These are phyloP conservation scores for Ilyonectria sp. DNA, from an alignment of 2,329 filamentous ascomycete genomes.

Conservation along the genomic window DNA sequence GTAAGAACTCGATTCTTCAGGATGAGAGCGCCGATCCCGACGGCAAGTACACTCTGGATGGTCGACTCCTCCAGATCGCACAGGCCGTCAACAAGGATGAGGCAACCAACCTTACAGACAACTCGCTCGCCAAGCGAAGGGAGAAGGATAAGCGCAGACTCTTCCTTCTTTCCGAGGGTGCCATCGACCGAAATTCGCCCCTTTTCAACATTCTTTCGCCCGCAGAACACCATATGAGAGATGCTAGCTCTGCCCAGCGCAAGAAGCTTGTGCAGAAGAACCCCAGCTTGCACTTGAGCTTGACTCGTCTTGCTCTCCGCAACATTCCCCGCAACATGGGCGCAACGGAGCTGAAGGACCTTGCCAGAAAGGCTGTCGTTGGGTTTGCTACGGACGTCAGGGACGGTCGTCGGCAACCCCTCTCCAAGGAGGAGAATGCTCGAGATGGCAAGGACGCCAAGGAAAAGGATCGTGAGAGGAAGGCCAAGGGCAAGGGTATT, in stretches of 20 bases:
- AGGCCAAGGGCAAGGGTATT: constrained; percentile 85
- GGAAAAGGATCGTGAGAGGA: constrained; percentile 84
- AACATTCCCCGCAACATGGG: constrained; percentile 89
- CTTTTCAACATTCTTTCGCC: constrained; percentile 83
- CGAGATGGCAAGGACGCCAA: constrained; percentile 86
- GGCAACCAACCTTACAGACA: constrained; percentile 81
- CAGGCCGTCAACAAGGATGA: constrained; percentile 89
- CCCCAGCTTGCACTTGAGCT: constrained; percentile 87
- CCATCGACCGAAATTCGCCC: constrained; percentile 82
- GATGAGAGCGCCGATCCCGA: constrained; percentile 86
- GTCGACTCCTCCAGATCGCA: constrained; percentile 87
- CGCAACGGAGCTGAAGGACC: constrained; percentile 90
- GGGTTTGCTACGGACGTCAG: constrained; percentile 95
- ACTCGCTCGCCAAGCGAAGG: constrained; percentile 72
- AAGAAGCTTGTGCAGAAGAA: constrained; percentile 93
- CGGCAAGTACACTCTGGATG: constrained; percentile 91
- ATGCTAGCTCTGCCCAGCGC: constrained; percentile 88
- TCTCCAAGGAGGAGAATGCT: constrained; percentile 91
- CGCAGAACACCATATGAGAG: constrained; percentile 88
- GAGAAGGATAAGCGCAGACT: constrained; percentile 93
- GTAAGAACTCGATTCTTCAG: constrained; percentile 88
- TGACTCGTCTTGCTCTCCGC: constrained; percentile 91
- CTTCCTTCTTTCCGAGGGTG: constrained; percentile 90
- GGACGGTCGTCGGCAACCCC: constrained; percentile 78
- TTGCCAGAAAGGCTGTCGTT: constrained; percentile 93